Conservation (phyloP, 2,329 filamentous ascomycete species). For the Colletotrichum graminicola region DNA sequence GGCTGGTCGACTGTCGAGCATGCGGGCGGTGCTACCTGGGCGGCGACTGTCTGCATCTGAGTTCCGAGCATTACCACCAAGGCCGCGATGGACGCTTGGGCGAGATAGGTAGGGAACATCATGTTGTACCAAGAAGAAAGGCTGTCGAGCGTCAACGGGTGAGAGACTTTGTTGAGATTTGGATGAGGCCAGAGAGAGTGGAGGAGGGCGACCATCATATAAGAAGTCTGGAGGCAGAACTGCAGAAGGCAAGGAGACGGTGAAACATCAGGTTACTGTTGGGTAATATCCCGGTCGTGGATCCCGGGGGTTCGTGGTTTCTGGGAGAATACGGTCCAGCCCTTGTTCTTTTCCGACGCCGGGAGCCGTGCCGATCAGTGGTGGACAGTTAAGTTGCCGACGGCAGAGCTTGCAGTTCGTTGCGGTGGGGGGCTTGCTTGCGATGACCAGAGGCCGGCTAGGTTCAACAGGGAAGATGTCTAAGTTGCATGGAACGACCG, state of each 20-base stretch:
- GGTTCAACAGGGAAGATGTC: conserved; percentile 26
- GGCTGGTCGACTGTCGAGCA: conserved; percentile 40
- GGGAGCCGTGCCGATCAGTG: conserved; percentile 36
- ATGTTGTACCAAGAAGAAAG: conserved; percentile 35
- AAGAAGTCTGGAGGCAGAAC: conserved; percentile 21
- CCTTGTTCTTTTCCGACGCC: conserved; percentile 12
- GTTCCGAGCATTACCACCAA: conserved; percentile 33
- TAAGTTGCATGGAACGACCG: conserved; percentile 6
- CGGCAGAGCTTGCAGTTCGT: conserved; percentile 14
- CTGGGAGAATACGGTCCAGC: not conserved
- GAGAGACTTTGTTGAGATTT: conserved; percentile 17
- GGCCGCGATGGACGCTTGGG: conserved; percentile 35
- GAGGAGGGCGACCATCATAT: conserved; percentile 37
- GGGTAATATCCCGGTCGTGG: conserved; percentile 17
- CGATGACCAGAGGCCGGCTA: conserved; percentile 28
- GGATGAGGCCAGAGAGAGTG: conserved; percentile 28
- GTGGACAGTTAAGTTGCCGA: conserved; percentile 19
- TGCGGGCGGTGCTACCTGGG: conserved; percentile 15
- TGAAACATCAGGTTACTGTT: conserved; percentile 28
- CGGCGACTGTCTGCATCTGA: conserved; percentile 32
- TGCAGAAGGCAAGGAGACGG: not conserved
- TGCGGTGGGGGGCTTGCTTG: not conserved
- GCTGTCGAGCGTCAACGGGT: conserved; percentile 3
- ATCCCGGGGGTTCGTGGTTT: conserved; percentile 12
- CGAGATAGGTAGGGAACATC: conserved; percentile 31